Conservation (phyloP, 2,329 filamentous ascomycete species). For the Fusarium sp. region DNA sequence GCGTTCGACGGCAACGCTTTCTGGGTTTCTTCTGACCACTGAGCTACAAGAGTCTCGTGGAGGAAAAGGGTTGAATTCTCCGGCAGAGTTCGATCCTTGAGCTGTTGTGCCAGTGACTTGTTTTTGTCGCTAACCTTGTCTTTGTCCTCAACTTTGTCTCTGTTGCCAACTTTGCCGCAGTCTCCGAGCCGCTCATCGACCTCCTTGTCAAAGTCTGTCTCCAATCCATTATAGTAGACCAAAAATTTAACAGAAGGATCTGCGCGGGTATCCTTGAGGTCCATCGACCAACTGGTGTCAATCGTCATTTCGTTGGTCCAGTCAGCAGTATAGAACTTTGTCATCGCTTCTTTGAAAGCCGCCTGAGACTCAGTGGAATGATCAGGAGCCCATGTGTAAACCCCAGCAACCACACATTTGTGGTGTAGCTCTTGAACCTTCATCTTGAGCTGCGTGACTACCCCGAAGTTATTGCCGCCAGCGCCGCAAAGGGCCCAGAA, state of each 20-base stretch:
- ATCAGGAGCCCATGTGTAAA: constrained; percentile 31
- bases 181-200: not conserved
- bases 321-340: constrained; percentile 35
- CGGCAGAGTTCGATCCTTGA: constrained; percentile 29
- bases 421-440: constrained; percentile 25
- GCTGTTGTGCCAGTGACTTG: not conserved
- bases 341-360: constrained; percentile 34
- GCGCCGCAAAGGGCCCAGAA: constrained; percentile 54
- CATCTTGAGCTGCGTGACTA: constrained; percentile 47
- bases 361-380: not conserved
- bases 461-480: constrained; percentile 53
- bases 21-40: constrained; percentile 7
- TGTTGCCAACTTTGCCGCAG: accelerated
- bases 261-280: not conserved
- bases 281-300: constrained; percentile 33
- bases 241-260: constrained; percentile 17
- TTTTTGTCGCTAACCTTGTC: accelerated
- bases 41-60: not conserved
- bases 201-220: not conserved
- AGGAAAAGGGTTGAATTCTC: not conserved
- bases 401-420: constrained; percentile 35
- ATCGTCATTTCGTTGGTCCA: constrained; percentile 46
- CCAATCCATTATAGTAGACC: constrained; percentile 23
- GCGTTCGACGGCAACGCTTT: not conserved
- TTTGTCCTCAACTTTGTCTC: not conserved